Percentiles rank a stretch among this genome's conserved stretches.
Evolutionary conservation across 2,329 filamentous ascomycete genomes (phyloP).

Genomic region (Alternaria longipes): DNA sequence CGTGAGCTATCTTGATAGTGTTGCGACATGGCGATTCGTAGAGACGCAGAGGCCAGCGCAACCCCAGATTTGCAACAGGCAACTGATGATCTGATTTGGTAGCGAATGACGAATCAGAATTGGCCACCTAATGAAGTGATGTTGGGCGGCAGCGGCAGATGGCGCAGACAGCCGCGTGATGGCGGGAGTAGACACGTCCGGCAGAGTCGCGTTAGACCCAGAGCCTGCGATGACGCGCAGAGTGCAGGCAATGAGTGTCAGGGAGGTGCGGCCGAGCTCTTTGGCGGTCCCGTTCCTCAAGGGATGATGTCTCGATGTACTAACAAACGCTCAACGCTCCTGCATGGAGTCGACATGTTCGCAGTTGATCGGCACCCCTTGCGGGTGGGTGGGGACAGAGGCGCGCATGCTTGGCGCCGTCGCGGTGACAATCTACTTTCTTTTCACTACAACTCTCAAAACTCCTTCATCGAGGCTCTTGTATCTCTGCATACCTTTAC

Average conservation of each 20-base stretch:
- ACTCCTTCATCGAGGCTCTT: background rate
- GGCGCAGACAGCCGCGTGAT: background rate
- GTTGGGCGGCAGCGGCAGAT: background rate
- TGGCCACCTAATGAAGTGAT: background rate
- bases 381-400: background rate
- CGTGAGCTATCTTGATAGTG: background rate
- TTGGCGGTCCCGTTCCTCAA: background rate
- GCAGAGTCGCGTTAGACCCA: background rate
- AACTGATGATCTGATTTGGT: background rate
- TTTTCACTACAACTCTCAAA: background rate
- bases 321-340: background rate
- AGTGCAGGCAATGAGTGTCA: background rate
- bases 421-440: background rate
- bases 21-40: background rate
- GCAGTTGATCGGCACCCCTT: slow-evolving; percentile 7
- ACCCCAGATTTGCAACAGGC: background rate
- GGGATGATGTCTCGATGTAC: background rate
- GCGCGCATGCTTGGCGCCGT: slow-evolving; percentile 8
- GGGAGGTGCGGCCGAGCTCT: background rate
- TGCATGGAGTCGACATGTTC: background rate
- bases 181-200: background rate
- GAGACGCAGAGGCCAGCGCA: background rate
- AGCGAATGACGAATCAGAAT: background rate
- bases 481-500: background rate
- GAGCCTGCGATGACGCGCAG: background rate